Base-by-base conservation (phyloP, 2,329 filamentous ascomycete species). In the Fusarium virguliforme region DNA sequence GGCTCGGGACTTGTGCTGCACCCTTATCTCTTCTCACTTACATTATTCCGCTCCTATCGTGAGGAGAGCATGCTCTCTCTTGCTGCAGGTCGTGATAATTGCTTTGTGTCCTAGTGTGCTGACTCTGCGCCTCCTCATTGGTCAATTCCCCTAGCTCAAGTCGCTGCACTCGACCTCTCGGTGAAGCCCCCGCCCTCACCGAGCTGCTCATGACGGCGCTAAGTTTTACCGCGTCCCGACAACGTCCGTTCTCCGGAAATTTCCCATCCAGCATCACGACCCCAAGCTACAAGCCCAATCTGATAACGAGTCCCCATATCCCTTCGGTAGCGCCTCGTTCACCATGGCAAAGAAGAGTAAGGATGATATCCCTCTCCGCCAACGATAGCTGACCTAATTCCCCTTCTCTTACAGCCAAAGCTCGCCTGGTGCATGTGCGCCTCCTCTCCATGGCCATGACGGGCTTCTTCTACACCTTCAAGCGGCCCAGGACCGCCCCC, bases 361-460 rank as follows among this genome's bases (percentile, higher is more conserved):
- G 50, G 8, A 46, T 8, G n/a, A 12, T 13, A 18, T 18, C 13
- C 15, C 10, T 28, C 35, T 15, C 15, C 24, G n/a, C n/a, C 13
- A n/a, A 26, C 9, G 38, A 4, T 18, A 13, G 40, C 66, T 74
- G 34, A 75, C 67, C n/a, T 43, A 57, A 63, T 41, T 60, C 26
- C 13, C 18, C 18, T 18, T 18, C 34, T 26, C 6, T 40, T 28
- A 40, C 81, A 97, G 94, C 87, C 68, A 98, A 98, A 87, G 93
- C 95, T 79, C 94, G 97, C 81, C 92, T 95, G 74, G 91, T 99
- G 80, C 89, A 93, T 80, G 95, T 98, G 81, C 95, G 96, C 81
- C 92, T 99, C 74, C 87, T 99, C 81, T 97, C 94, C 71, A 99
- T 99, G 96, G 96, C 96, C 81, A 92, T 97, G 92, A 99, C 96